Base-by-base conservation (phyloP, 352 stramenopile species). In the Phytophthora sojae region DNA sequence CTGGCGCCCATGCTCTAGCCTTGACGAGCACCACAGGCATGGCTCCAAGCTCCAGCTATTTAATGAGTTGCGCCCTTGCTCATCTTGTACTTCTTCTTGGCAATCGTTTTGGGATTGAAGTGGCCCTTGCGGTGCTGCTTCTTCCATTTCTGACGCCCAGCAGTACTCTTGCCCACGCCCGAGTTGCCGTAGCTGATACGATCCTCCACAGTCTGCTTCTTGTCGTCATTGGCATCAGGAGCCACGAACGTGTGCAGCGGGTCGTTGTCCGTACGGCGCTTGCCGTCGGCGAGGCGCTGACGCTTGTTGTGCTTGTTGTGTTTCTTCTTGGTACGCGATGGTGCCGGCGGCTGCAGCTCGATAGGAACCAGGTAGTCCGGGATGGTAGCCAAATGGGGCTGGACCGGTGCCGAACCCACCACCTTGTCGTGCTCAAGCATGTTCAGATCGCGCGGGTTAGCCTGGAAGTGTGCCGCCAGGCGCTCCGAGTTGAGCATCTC, bases 401-500 rank as follows among this genome's bases (percentile, higher is more conserved):
- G 96, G 42, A 99, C 90, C 58, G 88, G 93, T 23, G 94, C 93
- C 47, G 97, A 94, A 21, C 98, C 93, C 32, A 98, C 97, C 14
- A 95, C 84, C 75, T 98, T 97, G 86, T 99, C 98, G 74, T 99
- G 97, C 71, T 98, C 91, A 29, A 99, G 85, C n/a, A 98, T 86
- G 71, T 97, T 96, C 21, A 98, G 76, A 61, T 98, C 93, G 39
- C 94, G 90, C 29, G 98, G 97, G 76, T 99, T 99, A 39, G 98
- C 94, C 65, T 98, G 89, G 80, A 99, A 99, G 81, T 99, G 97
- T 61, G 85, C 89, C 71, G 97, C 86, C 1, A 99, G 83, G 66
- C 97, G 96, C 53, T 99, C 93, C 6, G 94, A 99, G 83, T 99
- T 99, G 2, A 99, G 74, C 66, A 99, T 98, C 76, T 99, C 98